phyloP scores from a whole-genome alignment of 805 yeast genomes.

The Millerago galiae region DNA sequence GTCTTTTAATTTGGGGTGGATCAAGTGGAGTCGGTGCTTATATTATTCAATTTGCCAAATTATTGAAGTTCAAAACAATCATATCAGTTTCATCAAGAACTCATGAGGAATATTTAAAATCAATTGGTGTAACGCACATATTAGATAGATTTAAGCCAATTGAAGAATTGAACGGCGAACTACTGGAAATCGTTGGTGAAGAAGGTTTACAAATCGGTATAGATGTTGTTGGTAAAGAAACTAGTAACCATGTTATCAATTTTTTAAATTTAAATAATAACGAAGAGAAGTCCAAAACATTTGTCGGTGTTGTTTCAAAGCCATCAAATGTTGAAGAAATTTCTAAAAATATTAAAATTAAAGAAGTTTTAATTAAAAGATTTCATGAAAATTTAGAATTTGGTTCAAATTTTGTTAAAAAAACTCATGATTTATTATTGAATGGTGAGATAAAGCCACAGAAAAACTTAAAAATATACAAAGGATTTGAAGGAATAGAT shows the following conservation, averaged over 20 bases:
- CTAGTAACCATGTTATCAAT: conserved; percentile 28
- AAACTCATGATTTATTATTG: conserved; percentile 28
- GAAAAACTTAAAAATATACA: conserved; percentile 27
- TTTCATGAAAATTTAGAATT: conserved; percentile 37
- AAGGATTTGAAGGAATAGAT: conserved; percentile 30
- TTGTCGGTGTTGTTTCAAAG: conserved; percentile 36
- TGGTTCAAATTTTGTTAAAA: conserved; percentile 30
- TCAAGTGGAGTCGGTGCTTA: conserved; percentile 41
- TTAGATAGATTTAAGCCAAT: conserved; percentile 29
- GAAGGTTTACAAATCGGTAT: conserved; percentile 32
- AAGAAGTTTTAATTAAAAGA: conserved; percentile 32
- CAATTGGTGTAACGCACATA: conserved; percentile 38
- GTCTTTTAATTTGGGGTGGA: conserved; percentile 41
- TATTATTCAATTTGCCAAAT: conserved; percentile 35
- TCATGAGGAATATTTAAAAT: conserved; percentile 29
- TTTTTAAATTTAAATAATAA: conserved; percentile 22
- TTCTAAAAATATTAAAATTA: conserved; percentile 23
- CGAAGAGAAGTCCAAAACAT: conserved; percentile 13
- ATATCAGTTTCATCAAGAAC: conserved; percentile 39
- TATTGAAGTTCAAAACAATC: conserved; percentile 32
- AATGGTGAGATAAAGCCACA: conserved; percentile 28
- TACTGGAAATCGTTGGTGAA: conserved; percentile 21
- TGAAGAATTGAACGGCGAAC: conserved; percentile 18
- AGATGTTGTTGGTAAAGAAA: conserved; percentile 38
- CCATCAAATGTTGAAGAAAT: conserved; percentile 24